phyloP scores from a whole-genome alignment of 2,329 filamentous ascomycete species.

The Sarocladiaceae sp. region DNA sequence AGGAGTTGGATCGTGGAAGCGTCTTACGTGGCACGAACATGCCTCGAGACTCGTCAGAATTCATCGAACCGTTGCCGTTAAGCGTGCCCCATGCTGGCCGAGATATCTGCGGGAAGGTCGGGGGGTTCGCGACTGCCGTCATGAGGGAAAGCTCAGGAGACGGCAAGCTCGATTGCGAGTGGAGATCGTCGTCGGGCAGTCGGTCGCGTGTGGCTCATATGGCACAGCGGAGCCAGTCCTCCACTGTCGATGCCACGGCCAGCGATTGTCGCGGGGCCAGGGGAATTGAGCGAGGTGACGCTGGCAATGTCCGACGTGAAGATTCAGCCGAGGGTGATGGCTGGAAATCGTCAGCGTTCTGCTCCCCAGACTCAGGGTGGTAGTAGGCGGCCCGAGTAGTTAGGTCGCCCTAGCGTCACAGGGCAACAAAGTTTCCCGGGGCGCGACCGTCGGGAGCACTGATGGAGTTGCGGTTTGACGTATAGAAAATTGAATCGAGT shows the following conservation, averaged over 20 bases:
- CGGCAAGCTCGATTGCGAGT: constrained; percentile 17
- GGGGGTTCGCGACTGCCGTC: constrained; percentile 65
- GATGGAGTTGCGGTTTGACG: neutral
- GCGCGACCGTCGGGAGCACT: constrained; percentile 2
- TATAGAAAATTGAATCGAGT: constrained; percentile 5
- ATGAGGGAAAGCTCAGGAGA: constrained; percentile 40
- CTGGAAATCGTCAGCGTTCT: neutral
- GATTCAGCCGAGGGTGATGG: neutral
- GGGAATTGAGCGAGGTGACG: neutral
- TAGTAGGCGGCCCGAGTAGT: neutral
- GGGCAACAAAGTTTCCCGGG: constrained; percentile 8
- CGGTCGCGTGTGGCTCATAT: constrained; percentile 11
- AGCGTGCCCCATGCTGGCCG: constrained; percentile 60
- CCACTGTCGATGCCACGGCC: constrained; percentile 9
- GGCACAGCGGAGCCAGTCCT: constrained; percentile 9
- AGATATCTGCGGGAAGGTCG: constrained; percentile 59
- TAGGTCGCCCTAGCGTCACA: constrained; percentile 8
- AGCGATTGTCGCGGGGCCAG: neutral
- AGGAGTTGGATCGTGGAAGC: constrained; percentile 83
- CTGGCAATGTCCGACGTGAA: neutral
- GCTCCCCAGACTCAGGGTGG: neutral
- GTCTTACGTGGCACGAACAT: constrained; percentile 90
- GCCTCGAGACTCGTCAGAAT: constrained; percentile 76
- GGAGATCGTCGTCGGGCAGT: constrained; percentile 11
- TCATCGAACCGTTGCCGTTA: constrained; percentile 65